phyloP scores from a whole-genome alignment of 306 rosid species.

The Vigna angularis region DNA sequence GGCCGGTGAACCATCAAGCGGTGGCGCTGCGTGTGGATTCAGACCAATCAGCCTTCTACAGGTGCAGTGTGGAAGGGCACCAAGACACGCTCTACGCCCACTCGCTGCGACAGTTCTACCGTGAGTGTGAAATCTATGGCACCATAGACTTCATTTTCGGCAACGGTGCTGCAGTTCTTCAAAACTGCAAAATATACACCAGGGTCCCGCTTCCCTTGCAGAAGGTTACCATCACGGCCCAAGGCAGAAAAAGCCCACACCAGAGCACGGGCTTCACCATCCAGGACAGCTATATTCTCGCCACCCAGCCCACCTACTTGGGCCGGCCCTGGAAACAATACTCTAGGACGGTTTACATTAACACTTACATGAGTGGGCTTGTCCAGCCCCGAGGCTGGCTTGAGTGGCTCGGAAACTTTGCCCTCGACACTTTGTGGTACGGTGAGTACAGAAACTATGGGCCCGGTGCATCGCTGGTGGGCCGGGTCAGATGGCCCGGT shows the following conservation, averaged over 20 bases:
- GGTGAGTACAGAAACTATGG: conserved; percentile 82
- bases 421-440: conserved; percentile 78
- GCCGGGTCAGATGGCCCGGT: conserved; percentile 79
- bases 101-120: conserved; percentile 77
- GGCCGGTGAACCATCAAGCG: conserved; percentile 74
- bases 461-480: conserved; percentile 56
- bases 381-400: conserved; percentile 92
- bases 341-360: conserved; percentile 74
- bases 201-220: conserved; percentile 75
- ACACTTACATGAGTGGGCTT: conserved; percentile 74
- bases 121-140: conserved; percentile 79
- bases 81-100: conserved; percentile 92
- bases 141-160: conserved; percentile 92
- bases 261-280: conserved; percentile 80
- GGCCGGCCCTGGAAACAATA: conserved; percentile 85
- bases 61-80: conserved; percentile 83
- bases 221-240: conserved; percentile 85
- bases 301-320: conserved; percentile 76
- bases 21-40: conserved; percentile 90
- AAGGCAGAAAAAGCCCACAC: conserved; percentile 79
- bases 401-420: conserved; percentile 83
- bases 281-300: conserved; percentile 70
- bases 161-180: conserved; percentile 82
- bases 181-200: conserved; percentile 79
- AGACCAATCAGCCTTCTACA: conserved; percentile 81